Percentiles rank a stretch among this genome's conserved stretches.
Conservation (phyloP, 768 basidiomycete species). For the Boletus eberwhitei region DNA sequence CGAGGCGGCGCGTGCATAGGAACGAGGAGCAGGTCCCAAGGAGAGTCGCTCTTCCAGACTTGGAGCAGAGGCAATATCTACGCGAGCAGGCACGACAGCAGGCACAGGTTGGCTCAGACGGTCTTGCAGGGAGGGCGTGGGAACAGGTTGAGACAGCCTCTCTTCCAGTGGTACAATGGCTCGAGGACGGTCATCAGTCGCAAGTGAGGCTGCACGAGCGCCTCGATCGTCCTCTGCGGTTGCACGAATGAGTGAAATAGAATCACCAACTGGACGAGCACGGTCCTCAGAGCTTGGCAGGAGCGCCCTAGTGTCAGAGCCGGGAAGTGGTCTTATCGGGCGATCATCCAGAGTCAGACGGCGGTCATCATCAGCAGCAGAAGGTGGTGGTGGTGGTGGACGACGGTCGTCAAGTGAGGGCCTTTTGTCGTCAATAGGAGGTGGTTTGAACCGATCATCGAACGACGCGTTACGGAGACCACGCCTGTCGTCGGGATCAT, state of each 20-base stretch:
- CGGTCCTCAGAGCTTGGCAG: slow-evolving; percentile 22
- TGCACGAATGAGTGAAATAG: slow-evolving; percentile 13
- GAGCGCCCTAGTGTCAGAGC: slow-evolving; percentile 13
- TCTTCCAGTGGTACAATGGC: slow-evolving; percentile 36
- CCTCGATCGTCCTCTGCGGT: slow-evolving; percentile 29
- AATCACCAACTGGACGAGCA: slow-evolving; percentile 14
- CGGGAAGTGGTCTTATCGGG: slow-evolving; percentile 28
- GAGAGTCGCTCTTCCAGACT: slow-evolving; percentile 44
- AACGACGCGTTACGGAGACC: slow-evolving; percentile 14
- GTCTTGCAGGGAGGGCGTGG: slow-evolving; percentile 36
- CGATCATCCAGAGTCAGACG: slow-evolving; percentile 32
- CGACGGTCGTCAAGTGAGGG: slow-evolving; percentile 30
- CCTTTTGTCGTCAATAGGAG: slow-evolving; percentile 31
- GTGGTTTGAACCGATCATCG: slow-evolving; percentile 26
- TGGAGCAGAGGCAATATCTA: slow-evolving; percentile 27
- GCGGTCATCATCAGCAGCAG: slow-evolving; percentile 19
- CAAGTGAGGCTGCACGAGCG: slow-evolving; percentile 13
- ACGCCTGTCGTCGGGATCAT: slow-evolving; percentile 31
- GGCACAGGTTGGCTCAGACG: slow-evolving; percentile 34
- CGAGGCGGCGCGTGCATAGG: slow-evolving; percentile 24
- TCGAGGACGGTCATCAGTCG: slow-evolving; percentile 29
- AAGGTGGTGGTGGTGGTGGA: slow-evolving; percentile 9
- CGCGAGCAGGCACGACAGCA: slow-evolving; percentile 14
- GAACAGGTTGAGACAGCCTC: slow-evolving; percentile 34
- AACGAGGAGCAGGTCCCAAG: slow-evolving; percentile 26